Conservation (phyloP, 257 asterid species). For the Solanum piurae region DNA sequence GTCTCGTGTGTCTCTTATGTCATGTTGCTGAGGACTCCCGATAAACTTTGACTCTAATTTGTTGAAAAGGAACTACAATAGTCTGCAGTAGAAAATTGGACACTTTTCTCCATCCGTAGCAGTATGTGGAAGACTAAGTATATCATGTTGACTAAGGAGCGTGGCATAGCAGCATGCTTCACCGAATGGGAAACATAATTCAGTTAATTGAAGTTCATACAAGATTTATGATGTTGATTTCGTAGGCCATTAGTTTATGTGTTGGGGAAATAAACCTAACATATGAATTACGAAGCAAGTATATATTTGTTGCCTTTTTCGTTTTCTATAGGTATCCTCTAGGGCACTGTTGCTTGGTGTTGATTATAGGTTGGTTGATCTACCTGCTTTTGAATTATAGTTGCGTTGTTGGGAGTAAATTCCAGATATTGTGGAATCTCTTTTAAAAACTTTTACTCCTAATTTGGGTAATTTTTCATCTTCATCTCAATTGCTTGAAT, state of each 20-base stretch:
- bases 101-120: neutral
- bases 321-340: neutral
- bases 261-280: neutral
- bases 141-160: neutral
- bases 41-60: conserved; percentile 9
- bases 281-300: neutral
- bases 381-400: neutral
- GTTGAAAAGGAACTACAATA: neutral
- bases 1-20: conserved; percentile 46
- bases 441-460: neutral
- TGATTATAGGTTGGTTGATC: neutral
- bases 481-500: neutral
- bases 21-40: conserved; percentile 34
- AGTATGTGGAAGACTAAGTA: neutral
- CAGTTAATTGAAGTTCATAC: neutral
- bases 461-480: neutral
- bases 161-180: neutral
- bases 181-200: neutral
- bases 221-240: neutral
- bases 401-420: neutral
- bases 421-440: neutral
- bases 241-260: neutral
- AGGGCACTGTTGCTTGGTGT: neutral
- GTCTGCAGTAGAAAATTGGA: neutral
- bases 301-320: neutral